Evolutionary conservation across 108 stramenopile genomes (phyloP).

Genomic region (Stephanodiscus triporus): DNA sequence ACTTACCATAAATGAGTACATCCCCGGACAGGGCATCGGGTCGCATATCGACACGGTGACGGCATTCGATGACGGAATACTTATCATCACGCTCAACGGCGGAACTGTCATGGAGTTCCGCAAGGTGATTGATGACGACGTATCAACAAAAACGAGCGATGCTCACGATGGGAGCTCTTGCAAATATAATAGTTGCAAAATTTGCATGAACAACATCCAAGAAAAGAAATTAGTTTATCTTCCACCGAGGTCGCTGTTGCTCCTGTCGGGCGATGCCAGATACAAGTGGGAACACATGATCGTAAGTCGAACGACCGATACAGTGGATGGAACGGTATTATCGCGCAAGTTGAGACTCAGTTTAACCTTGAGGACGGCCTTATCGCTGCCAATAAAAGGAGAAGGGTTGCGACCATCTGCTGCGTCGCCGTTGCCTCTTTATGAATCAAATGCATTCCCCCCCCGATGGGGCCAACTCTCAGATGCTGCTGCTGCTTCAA

Average conservation of each 20-base stretch:
- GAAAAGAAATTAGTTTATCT: slow-evolving; percentile 72
- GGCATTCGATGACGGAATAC: slow-evolving; percentile 87
- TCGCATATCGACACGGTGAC: slow-evolving; percentile 87
- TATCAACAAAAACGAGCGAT: slow-evolving; percentile 1
- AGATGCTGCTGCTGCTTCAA: neutral
- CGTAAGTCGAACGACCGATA: slow-evolving; percentile 86
- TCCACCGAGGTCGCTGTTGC: slow-evolving; percentile 69
- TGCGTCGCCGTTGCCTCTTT: slow-evolving; percentile 51
- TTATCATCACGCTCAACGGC: slow-evolving; percentile 73
- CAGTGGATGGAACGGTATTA: slow-evolving; percentile 66
- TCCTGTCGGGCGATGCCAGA: slow-evolving; percentile 78
- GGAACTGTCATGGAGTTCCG: slow-evolving; percentile 92
- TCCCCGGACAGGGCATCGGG: slow-evolving; percentile 87
- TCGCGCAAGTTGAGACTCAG: slow-evolving; percentile 76
- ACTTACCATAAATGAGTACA: slow-evolving; percentile 87
- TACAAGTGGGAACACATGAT: slow-evolving; percentile 91
- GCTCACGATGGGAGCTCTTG: neutral
- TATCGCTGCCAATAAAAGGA: slow-evolving; percentile 43
- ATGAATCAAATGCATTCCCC: slow-evolving; percentile 65
- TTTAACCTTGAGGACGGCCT: slow-evolving; percentile 80
- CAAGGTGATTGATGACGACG: slow-evolving; percentile 24
- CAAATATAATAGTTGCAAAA: slow-evolving; percentile 9
- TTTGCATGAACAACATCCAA: neutral
- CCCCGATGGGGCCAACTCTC: slow-evolving; percentile 62
- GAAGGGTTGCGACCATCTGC: neutral